These are phyloP conservation scores for Pontederia crassipes DNA, from an alignment of 176 grass and related monocot species.

Conservation along the genomic window DNA sequence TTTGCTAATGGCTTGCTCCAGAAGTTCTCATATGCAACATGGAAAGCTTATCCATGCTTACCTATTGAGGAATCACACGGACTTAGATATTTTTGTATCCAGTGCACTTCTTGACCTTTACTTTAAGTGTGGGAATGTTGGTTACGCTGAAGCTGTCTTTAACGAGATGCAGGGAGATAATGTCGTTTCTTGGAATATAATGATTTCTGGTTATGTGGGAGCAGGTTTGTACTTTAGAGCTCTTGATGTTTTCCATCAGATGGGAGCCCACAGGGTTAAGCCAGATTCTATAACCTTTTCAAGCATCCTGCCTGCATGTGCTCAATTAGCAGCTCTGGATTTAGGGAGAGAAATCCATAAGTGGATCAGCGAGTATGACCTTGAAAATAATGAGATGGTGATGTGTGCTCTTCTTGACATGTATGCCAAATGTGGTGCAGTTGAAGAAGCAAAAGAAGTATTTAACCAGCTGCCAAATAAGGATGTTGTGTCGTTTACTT, in stretches of 20 bases:
- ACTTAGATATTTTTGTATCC: slow-evolving; percentile 15
- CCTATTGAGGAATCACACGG: slow-evolving; percentile 3
- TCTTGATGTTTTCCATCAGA: slow-evolving; percentile 12
- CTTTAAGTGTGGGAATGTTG: slow-evolving; percentile 4
- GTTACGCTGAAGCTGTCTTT: slow-evolving; percentile 9
- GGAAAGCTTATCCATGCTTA: slow-evolving; percentile 24
- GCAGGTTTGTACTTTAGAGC: slow-evolving; percentile 15
- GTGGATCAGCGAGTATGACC: not conserved
- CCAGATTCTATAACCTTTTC: slow-evolving; percentile 13
- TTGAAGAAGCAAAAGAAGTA: slow-evolving; percentile 16
- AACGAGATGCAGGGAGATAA: slow-evolving; percentile 7
- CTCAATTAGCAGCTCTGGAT: slow-evolving; percentile 18
- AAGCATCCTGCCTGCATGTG: slow-evolving; percentile 15
- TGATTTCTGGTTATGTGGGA: slow-evolving; percentile 20
- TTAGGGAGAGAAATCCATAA: slow-evolving; percentile 18
- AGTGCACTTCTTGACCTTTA: slow-evolving; percentile 20
- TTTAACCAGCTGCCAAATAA: slow-evolving; percentile 7
- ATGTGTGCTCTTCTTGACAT: slow-evolving; percentile 22
- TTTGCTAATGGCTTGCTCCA: slow-evolving; percentile 23
- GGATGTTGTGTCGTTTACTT: slow-evolving; percentile 23
- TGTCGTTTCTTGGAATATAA: slow-evolving; percentile 26
- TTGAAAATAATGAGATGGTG: slow-evolving; percentile 19
- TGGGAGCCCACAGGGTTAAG: not conserved
- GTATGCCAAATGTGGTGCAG: slow-evolving; percentile 27
- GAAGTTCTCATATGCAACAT: not conserved